Evolutionary conservation across 331 rosid genomes (phyloP).

Genomic region (Stylosanthes scabra): DNA sequence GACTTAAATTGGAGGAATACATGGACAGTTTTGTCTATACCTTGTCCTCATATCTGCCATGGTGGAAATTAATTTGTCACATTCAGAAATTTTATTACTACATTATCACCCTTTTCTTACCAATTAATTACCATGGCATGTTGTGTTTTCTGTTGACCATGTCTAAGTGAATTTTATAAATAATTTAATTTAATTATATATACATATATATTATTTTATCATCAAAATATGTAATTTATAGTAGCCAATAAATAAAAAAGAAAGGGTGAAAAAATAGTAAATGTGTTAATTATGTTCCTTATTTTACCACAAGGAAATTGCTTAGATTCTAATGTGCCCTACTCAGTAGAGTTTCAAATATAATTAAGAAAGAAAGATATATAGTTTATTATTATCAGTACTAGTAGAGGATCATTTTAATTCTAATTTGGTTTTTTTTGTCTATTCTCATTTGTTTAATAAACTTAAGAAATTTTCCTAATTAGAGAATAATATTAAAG

Average conservation of each 20-base stretch:
- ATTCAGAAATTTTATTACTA: not conserved
- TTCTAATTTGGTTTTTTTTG: conserved; percentile 22
- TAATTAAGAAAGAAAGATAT: conserved; percentile 8
- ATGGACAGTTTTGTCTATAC: conserved; percentile 1
- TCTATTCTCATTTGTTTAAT: too few species aligned
- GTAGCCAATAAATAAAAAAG: not conserved
- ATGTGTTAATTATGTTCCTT: conserved; percentile 24
- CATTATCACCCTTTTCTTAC: not conserved
- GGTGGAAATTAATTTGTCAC: not conserved
- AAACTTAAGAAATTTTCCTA: too few species aligned
- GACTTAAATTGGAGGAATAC: conserved; percentile 16
- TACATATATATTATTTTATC: too few species aligned
- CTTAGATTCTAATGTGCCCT: conserved; percentile 25
- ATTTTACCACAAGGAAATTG: not conserved
- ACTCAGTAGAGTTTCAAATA: conserved; percentile 23
- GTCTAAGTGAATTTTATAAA: too few species aligned
- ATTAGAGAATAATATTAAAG: too few species aligned
- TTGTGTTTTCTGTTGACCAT: conserved; percentile 10
- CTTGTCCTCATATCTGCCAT: conserved; percentile 34
- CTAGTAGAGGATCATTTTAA: not conserved
- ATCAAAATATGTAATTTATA: not conserved
- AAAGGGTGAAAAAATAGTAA: not conserved
- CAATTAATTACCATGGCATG: conserved; percentile 4
- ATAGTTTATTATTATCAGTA: not conserved
- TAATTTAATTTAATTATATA: too few species aligned